Evolutionary conservation across 257 asterid genomes (phyloP), one percentile per base, ranked within the genome.

Genomic region (Scutellaria barbata): DNA sequence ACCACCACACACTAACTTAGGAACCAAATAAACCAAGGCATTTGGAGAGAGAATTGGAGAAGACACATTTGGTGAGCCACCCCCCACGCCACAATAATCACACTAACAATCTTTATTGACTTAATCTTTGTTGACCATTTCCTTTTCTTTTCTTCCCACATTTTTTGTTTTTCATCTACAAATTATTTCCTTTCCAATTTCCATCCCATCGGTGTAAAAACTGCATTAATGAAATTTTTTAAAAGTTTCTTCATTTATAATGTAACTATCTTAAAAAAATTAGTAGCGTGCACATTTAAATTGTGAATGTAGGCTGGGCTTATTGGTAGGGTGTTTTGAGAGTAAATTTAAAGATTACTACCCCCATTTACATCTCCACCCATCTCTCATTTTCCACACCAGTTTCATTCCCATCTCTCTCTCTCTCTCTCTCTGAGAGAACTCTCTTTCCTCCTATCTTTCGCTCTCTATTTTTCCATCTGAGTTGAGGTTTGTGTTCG

Each of bases 351-450:
- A 59, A 83, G 83, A 78, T 76, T 79, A 64, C 73, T 76, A 69
- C 60, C 79, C 80, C 68, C 88, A 73, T 80, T 82, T 80, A 80
- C 74, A 82, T 83, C 66, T 64, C 77, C 80, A 81, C 82, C 81
- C 56, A 67, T 79, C 77, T 74, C 79, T 52, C 82, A 64, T 66
- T 72, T 60, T 79, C 58, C 78, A 69, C 79, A 79, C 78, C 83
- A 68, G 41, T 71, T 79, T 63, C 79, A 74, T 76, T 79, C 76
- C 59, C 78, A 53, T 80, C 76, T 67, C 81, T 53, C 53, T n/a
- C 60, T 14, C 54, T 8, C 40, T 10, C 60, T 52, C 40, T 25
- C 64, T 12, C 43, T n/a, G 5, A 22, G 25, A 22, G 25, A 22
- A 22, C 59, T 66, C 53, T 74, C 30, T 58, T 61, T 70, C 57